Percentiles rank a stretch among this genome's conserved stretches.
These are phyloP conservation scores for Apostasia ramifera DNA, from an alignment of 106 monocot genomes.

Conservation along the genomic window DNA sequence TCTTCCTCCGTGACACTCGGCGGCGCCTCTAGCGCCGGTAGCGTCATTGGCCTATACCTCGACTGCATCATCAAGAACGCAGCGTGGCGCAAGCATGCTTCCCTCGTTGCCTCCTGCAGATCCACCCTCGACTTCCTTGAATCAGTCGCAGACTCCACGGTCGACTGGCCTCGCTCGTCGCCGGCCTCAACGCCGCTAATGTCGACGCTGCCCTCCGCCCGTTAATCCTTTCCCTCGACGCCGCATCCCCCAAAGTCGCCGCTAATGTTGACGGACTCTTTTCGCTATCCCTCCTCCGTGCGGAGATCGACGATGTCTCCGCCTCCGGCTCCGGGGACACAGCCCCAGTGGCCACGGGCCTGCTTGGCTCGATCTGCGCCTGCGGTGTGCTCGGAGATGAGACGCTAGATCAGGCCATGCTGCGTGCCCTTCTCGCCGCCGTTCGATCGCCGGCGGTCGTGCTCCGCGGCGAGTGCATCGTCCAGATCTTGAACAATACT, in stretches of 20 bases:
- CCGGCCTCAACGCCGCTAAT: constrained; percentile 16
- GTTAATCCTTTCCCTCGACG: constrained; percentile 24
- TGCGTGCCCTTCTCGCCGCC: constrained; percentile 57
- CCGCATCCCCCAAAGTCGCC: constrained; percentile 34
- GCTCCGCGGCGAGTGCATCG: constrained; percentile 59
- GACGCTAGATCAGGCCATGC: constrained; percentile 47
- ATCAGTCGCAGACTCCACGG: constrained; percentile 11
- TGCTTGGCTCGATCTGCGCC: constrained; percentile 34
- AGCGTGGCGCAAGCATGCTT: constrained; percentile 90
- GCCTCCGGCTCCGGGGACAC: constrained; percentile 9
- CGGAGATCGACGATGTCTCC: constrained; percentile 16
- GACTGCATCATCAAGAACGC: constrained; percentile 98
- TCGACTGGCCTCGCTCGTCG: constrained; percentile 14
- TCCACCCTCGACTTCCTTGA: constrained; percentile 40
- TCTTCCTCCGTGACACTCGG: constrained; percentile 36
- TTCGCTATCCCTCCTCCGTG: constrained; percentile 33
- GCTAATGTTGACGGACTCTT: constrained; percentile 48
- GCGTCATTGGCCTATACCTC: constrained; percentile 72
- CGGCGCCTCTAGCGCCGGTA: constrained; percentile 57
- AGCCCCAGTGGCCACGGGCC: constrained; percentile 19
- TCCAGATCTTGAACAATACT: constrained; percentile 67
- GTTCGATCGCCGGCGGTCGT: constrained; percentile 46
- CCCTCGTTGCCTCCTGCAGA: constrained; percentile 76
- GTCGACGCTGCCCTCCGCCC: constrained; percentile 19
- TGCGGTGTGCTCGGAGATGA: constrained; percentile 54